Evolutionary conservation across 768 basidiomycete species (phyloP), one percentile per base, ranked within the genome.

Genomic region (Amanita polypyramis): DNA sequence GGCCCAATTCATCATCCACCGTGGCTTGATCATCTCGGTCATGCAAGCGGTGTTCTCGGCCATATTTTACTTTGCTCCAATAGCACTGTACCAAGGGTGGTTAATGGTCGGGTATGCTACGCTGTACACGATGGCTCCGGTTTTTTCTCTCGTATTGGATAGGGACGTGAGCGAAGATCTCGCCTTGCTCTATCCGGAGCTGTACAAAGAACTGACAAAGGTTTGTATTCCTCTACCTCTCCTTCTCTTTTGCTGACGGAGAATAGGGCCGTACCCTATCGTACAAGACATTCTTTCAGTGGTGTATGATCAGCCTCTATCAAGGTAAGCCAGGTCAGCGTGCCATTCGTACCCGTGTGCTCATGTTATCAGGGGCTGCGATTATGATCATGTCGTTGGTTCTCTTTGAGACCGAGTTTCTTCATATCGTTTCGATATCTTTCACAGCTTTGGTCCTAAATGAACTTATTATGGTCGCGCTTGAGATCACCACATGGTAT

Each of bases 301-400:
- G 96, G 96, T 66, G 93, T 52, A 90, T 94, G 81, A 92, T 98
- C 60, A 95, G 92, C 59, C 70, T 97, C 41, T 99, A 98, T 65
- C 96, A 99, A 78, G 95, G 94, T 85, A 45, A 32, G 66, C 39
- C 20, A 9, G 23, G 44, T 29, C 39, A 33, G 12, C 43, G 19
- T 32, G 43, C 19, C n/a, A n/a, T 35, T 43, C 34, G 32, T 43
- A 38, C 29, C 33, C 33, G 48, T 43, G 35, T 47, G 21, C 8
- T 20, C 43, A 4, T 27, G 15, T 42, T 27, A 25, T 23, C 0
- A 94, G 92, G 94, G 55, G 90, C 90, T 34, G 92, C 92, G 3
- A 99, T 99, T 65, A 99, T 99, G 96, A 89, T 99, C 59, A 80
- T 95, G 72, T 96, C 91, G 0, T 80, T 99, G 17, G 77, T 95